These are phyloP conservation scores for Elongisporangium undulatum DNA, from an alignment of 352 stramenopile genomes.

Conservation along the genomic window DNA sequence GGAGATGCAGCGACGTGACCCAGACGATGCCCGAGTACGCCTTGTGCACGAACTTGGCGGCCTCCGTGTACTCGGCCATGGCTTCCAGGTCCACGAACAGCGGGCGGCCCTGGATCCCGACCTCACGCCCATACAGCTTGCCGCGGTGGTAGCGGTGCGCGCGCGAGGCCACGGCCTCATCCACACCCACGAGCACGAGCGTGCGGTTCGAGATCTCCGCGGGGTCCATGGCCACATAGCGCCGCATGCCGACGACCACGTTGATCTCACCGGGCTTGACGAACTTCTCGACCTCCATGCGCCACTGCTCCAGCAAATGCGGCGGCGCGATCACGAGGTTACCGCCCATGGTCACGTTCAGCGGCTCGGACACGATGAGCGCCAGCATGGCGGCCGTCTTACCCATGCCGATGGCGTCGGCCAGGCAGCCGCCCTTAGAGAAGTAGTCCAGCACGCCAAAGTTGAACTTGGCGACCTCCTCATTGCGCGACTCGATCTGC, in stretches of 20 bases:
- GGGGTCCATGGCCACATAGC: conserved; percentile 47
- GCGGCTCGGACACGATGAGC: conserved; percentile 57
- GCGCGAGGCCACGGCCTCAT: conserved; percentile 62
- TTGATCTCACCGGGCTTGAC: conserved; percentile 57
- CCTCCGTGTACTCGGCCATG: conserved; percentile 59
- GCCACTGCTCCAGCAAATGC: conserved; percentile 81
- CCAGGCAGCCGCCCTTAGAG: conserved; percentile 63
- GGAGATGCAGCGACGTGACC: conserved; percentile 58
- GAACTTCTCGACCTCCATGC: conserved; percentile 77
- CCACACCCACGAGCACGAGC: conserved; percentile 75
- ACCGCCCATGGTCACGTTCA: conserved; percentile 36
- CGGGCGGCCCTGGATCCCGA: conserved; percentile 23
- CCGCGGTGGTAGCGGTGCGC: conserved; percentile 56
- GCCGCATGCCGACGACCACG: conserved; percentile 55
- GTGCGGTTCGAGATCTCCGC: conserved; percentile 63
- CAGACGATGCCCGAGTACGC: conserved; percentile 73
- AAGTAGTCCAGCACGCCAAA: conserved; percentile 73
- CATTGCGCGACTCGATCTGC: conserved; percentile 72
- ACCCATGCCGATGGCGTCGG: conserved; percentile 79
- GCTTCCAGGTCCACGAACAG: conserved; percentile 39
- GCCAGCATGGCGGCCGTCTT: conserved; percentile 84
- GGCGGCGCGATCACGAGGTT: conserved; percentile 77
- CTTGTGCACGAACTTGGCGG: conserved; percentile 79
- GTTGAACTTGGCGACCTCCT: conserved; percentile 58
- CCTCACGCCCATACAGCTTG: conserved; percentile 47